Base-by-base conservation (phyloP, 306 rosid species). In the Rubus idaeus region DNA sequence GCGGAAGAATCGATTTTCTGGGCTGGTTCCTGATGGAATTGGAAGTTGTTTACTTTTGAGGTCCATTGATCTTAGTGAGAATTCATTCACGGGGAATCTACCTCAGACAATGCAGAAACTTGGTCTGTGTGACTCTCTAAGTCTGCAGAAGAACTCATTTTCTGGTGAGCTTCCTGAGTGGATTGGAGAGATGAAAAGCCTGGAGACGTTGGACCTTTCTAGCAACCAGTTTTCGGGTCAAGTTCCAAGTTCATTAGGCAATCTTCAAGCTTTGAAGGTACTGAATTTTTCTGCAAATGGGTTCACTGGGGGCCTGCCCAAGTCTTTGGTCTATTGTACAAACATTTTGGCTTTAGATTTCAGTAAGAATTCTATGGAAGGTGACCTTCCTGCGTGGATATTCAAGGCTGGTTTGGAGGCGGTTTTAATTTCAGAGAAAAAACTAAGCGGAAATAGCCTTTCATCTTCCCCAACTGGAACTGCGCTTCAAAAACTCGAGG, bases 1-100 rank as follows among this genome's bases (percentile, higher is more conserved):
- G 80, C 87, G 87, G 3, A 91, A 76, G 73, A 96, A 96, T 80
- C 87, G 77, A 70, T 75, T 96, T 76, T 83, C 90, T 17, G 99
- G 99, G 69, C 64, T 49, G 77, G 79, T 96, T 58, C 98, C 97
- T 0, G 81, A 79, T 77, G 98, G 91, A 4, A 88, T 92, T 80
- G 98, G 99, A 75, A 89, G 91, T 79, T 96, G 97, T 75, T 86
- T 84, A 83, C 97, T 92, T 78, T 84, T 92, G 89, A 88, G 97
- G 88, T 91, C 89, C 62, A 60, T 96, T 84, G 98, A 96, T 86
- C 84, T 96, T 6, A 80, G 98, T 66, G 93, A 86, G 66, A 96
- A 96, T 85, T 87, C 86, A 13, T 77, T 96, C 75, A 83, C 88
- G 26, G 96, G 98, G 7, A 58, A 65, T 44, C 61, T 96, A 5